Evolutionary conservation across 192 early-diverging fungal species (phyloP).

Genomic region (Backusella morwellensis): DNA sequence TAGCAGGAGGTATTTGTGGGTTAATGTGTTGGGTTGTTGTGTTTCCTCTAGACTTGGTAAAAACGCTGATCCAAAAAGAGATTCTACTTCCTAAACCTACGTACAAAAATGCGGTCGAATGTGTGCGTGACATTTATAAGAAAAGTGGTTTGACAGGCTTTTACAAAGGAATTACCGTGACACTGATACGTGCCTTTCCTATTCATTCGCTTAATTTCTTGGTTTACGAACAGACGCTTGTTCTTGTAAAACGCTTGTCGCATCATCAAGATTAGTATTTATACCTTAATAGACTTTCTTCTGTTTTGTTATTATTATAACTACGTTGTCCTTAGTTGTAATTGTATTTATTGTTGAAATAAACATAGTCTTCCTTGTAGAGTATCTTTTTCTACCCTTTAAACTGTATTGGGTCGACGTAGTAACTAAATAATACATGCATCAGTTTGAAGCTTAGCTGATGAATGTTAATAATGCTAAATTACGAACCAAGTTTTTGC

Average conservation of each 20-base stretch:
- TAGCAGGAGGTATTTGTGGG: constrained; percentile 76
- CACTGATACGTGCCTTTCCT: constrained; percentile 74
- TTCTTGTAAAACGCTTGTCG: constrained; percentile 13
- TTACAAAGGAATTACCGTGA: constrained; percentile 72
- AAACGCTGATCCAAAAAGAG: constrained; percentile 73
- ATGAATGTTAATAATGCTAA: too few relatives aligned
- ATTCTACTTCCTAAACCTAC: constrained; percentile 48
- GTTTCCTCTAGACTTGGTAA: constrained; percentile 75
- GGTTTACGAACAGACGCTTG: constrained; percentile 65
- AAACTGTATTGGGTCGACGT: too few relatives aligned
- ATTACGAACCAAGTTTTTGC: not conserved
- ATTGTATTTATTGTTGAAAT: not conserved
- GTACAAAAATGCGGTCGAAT: constrained; percentile 43
- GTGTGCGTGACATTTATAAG: constrained; percentile 49
- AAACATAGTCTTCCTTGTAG: not conserved
- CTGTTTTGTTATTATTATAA: not conserved
- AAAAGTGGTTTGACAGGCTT: constrained; percentile 56
- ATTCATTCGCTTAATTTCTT: constrained; percentile 80
- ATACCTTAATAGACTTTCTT: constrained; percentile 1
- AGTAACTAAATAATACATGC: too few relatives aligned
- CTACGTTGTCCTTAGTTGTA: not conserved
- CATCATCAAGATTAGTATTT: not conserved
- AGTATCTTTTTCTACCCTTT: too few relatives aligned
- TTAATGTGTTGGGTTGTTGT: constrained; percentile 74
- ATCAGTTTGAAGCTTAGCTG: too few relatives aligned